Evolutionary conservation across 2,329 filamentous ascomycete genomes (phyloP).

Genomic region (Xylariaceae sp.): DNA sequence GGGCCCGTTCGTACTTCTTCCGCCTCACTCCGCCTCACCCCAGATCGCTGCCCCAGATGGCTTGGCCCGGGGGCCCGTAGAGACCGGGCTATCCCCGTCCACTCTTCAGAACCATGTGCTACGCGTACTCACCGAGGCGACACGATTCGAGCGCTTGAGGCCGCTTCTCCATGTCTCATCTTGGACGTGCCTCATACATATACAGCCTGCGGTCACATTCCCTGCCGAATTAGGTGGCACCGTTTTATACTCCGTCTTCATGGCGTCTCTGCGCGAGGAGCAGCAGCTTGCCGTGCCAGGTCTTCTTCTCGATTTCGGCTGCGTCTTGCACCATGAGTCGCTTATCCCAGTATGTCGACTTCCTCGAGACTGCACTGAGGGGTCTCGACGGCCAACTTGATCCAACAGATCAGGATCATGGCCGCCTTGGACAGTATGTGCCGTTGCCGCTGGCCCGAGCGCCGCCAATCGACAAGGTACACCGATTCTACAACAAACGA

Average conservation of each 20-base stretch:
- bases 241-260: not conserved
- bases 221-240: too few species aligned
- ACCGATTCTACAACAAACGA: conserved; percentile 9
- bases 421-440: conserved; percentile 1
- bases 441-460: conserved; percentile 9
- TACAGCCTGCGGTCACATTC: too few species aligned
- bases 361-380: conserved; percentile 6
- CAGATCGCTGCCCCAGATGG: too few species aligned
- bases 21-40: too few species aligned
- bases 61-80: too few species aligned
- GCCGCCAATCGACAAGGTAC: conserved; percentile 7
- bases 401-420: conserved; percentile 3
- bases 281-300: not conserved
- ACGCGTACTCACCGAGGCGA: too few species aligned
- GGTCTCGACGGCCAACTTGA: conserved; percentile 11
- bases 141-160: too few species aligned
- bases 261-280: not conserved
- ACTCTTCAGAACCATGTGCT: too few species aligned
- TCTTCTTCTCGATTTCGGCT: not conserved
- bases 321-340: conserved; percentile 8
- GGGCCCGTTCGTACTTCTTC: too few species aligned
- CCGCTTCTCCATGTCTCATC: too few species aligned
- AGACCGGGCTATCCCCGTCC: too few species aligned
- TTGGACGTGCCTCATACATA: too few species aligned
- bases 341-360: conserved; percentile 6